A percentile compares a stretch with the other conserved stretches of the same genome.
phyloP scores from a whole-genome alignment of 2,329 filamentous ascomycete genomes.

The Balansia obtecta region DNA sequence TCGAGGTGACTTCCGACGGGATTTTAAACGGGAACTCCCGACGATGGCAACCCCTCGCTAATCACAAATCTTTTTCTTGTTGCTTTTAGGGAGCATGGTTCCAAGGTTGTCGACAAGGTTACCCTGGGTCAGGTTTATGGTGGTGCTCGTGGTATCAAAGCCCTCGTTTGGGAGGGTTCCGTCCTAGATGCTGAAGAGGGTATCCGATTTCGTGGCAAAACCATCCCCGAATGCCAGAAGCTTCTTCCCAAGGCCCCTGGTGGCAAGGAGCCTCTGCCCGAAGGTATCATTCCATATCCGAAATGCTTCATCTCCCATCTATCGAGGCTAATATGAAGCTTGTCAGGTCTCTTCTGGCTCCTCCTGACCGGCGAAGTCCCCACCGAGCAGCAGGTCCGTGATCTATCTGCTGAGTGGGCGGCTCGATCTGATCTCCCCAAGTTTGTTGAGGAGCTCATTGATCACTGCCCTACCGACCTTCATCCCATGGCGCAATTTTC shows the following conservation, averaged over 20 bases:
- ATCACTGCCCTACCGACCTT: slow-evolving; percentile 96
- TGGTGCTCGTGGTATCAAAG: slow-evolving; percentile 97
- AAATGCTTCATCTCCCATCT: neutral
- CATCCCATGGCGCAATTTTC: slow-evolving; percentile 99
- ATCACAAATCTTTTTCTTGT: slow-evolving; percentile 1
- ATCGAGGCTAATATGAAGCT: neutral
- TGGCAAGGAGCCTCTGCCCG: slow-evolving; percentile 91
- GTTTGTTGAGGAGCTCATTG: slow-evolving; percentile 98
- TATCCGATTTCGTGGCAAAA: slow-evolving; percentile 98
- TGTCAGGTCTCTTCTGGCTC: slow-evolving; percentile 90
- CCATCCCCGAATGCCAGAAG: slow-evolving; percentile 97
- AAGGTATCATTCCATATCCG: slow-evolving; percentile 44
- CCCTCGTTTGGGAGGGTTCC: slow-evolving; percentile 96
- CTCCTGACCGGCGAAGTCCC: slow-evolving; percentile 96
- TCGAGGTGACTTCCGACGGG: neutral
- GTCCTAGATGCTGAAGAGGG: slow-evolving; percentile 97
- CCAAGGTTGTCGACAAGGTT: slow-evolving; percentile 92
- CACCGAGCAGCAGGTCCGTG: slow-evolving; percentile 94
- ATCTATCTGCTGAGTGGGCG: slow-evolving; percentile 97
- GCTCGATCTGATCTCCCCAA: slow-evolving; percentile 94
- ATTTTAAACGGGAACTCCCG: neutral
- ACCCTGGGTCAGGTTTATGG: slow-evolving; percentile 99
- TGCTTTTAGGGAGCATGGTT: slow-evolving; percentile 67
- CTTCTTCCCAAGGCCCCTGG: slow-evolving; percentile 93
- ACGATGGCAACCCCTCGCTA: slow-evolving; percentile 13